Conservation (phyloP, 2,329 filamentous ascomycete genomes). For the Dothidotthia symphoricarpi region DNA sequence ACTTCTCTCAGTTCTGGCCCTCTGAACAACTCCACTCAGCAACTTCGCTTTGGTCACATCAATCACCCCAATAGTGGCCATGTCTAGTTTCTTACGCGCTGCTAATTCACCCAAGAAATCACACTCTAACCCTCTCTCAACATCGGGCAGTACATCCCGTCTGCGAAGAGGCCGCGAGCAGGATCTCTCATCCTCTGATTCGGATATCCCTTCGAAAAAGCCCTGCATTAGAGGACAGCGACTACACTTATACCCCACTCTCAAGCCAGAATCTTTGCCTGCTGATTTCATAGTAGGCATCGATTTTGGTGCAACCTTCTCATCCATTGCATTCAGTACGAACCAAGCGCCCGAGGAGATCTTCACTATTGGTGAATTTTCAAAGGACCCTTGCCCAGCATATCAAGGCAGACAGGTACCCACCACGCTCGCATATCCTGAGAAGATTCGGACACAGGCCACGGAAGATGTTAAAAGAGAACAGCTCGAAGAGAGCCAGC, state of each 20-base stretch:
- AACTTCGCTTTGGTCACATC: too few relatives aligned
- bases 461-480: too few relatives aligned
- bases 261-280: not conserved
- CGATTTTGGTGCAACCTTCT: slow-evolving; percentile 15
- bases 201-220: too few relatives aligned
- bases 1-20: too few relatives aligned
- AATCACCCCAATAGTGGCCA: too few relatives aligned
- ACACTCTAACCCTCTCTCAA: not conserved
- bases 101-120: too few relatives aligned
- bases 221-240: too few relatives aligned
- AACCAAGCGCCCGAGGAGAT: not conserved
- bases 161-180: not conserved
- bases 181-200: not conserved
- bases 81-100: too few relatives aligned
- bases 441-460: not conserved
- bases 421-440: slow-evolving; percentile 9
- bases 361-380: slow-evolving; percentile 7
- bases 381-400: slow-evolving; percentile 1
- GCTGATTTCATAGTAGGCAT: slow-evolving; percentile 9
- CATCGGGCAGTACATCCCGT: not conserved
- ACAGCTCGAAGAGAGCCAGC: not conserved
- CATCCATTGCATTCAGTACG: slow-evolving; percentile 7
- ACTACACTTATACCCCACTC: too few relatives aligned
- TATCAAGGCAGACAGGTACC: slow-evolving; percentile 6
- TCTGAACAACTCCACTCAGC: too few relatives aligned